Conservation (phyloP, 306 rosid genomes). For the Malus asiatica region DNA sequence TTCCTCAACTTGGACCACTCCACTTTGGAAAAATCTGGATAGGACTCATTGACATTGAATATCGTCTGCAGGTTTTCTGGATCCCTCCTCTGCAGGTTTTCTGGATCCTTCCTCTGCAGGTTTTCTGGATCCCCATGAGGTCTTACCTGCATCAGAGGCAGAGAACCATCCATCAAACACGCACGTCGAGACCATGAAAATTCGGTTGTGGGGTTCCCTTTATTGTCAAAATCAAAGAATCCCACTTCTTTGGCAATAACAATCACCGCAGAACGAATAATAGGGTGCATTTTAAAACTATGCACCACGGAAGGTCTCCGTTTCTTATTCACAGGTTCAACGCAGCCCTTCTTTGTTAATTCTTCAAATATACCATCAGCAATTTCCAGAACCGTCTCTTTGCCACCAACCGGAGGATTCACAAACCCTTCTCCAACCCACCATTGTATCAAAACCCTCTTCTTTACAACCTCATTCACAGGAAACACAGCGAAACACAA, state of each 20-base stretch:
- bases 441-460: slow-evolving; percentile 20
- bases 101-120: background rate
- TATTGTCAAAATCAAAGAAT: slow-evolving; percentile 4
- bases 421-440: slow-evolving; percentile 28
- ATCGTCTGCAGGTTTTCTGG: slow-evolving; percentile 1
- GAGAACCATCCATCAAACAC: background rate
- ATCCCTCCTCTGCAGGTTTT: too few species aligned
- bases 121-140: background rate
- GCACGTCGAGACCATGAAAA: background rate
- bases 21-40: slow-evolving; percentile 18
- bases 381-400: background rate
- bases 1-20: slow-evolving; percentile 21
- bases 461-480: slow-evolving; percentile 24
- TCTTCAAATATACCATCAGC: background rate
- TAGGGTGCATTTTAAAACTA: slow-evolving; percentile 12
- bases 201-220: background rate
- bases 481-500: slow-evolving; percentile 18
- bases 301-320: background rate
- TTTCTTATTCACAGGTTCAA: slow-evolving; percentile 12
- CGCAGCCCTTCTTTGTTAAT: slow-evolving; percentile 6
- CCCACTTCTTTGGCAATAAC: background rate
- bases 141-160: background rate
- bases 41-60: slow-evolving; percentile 23
- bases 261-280: slow-evolving; percentile 24
- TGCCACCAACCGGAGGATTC: background rate